Evolutionary conservation across 768 basidiomycete genomes (phyloP).

Genomic region (Psilocybe cyanescens): DNA sequence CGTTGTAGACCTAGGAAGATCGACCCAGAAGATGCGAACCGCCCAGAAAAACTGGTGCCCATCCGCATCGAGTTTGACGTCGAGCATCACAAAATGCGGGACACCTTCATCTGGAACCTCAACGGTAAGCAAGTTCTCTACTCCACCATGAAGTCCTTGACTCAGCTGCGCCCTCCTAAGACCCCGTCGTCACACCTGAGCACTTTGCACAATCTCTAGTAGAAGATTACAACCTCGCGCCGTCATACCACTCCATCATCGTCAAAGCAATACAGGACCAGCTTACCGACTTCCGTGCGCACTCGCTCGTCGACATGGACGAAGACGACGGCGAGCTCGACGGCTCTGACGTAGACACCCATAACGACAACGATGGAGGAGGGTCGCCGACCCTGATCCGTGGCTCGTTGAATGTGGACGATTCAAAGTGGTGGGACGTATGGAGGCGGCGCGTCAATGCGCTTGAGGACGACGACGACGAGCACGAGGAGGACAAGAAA

Average conservation of each 20-base stretch:
- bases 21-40: conserved; percentile 55
- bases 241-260: conserved; percentile 68
- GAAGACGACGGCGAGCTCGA: conserved; percentile 46
- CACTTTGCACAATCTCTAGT: conserved; percentile 88
- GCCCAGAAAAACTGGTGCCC: conserved; percentile 85
- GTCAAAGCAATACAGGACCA: conserved; percentile 88
- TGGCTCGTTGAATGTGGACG: conserved; percentile 54
- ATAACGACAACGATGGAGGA: conserved; percentile 45
- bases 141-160: neutral
- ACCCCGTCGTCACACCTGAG: conserved; percentile 89
- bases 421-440: conserved; percentile 67
- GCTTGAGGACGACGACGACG: conserved; percentile 22
- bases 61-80: conserved; percentile 97
- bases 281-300: conserved; percentile 76
- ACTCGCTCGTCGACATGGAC: conserved; percentile 50
- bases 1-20: conserved; percentile 63
- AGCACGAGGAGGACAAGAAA: conserved; percentile 30
- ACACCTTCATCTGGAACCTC: conserved; percentile 97
- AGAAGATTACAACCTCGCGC: conserved; percentile 84
- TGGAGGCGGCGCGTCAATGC: conserved; percentile 64
- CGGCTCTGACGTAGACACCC: conserved; percentile 5
- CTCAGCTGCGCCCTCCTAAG: conserved; percentile 39
- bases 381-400: conserved; percentile 5
- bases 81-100: conserved; percentile 91
- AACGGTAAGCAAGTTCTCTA: conserved; percentile 67